Evolutionary conservation across 176 grass and related monocot genomes (phyloP), one percentile per base, ranked within the genome.

Genomic region (Aegilops umbellulata): DNA sequence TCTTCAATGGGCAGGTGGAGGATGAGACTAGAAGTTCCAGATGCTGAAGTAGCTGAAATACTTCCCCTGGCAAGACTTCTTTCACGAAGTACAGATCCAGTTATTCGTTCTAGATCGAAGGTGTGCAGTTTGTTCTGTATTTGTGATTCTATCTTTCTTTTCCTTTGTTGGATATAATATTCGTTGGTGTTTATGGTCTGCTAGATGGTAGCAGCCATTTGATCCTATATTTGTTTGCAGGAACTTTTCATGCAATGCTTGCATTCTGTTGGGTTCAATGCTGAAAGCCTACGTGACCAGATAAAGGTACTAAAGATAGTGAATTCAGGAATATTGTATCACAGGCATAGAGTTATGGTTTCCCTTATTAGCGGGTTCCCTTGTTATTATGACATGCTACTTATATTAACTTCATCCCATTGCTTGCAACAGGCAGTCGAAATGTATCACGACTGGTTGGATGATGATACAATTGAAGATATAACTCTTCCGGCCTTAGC

Each of bases 1-100:
- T 98, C 97, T 84, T 98, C 97, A 26, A 93, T 98, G 85, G 97
- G 97, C 27, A 92, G 97, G 82, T 98, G 97, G 97, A 83, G 97
- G 76, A 92, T 98, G 90, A 91, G 97, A 86, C 65, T 98, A 65
- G 97, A 98, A 90, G 97, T 95, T 83, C 97, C 97, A 15, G 88
- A 78, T 74, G 97, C 97, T 86, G 94, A 98, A 94, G 92, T 95
- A 88, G 92, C 93, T 91, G 97, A 98, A 91, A 98, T 98, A 84
- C 94, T 98, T 91, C 97, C 97, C 81, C 86, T 98, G 83, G 93
- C 93, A 79, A 94, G 92, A 77, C 94, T 98, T 78, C 88, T 98
- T 80, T 98, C 97, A 86, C 94, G 97, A 79, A 98, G 97, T 88
- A 98, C 94, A 70, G 97, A 98, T 84, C 97, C 97, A 86, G 92